These are phyloP conservation scores for Blumeriella jaapii DNA, from an alignment of 2,329 filamentous ascomycete genomes.

Conservation along the genomic window DNA sequence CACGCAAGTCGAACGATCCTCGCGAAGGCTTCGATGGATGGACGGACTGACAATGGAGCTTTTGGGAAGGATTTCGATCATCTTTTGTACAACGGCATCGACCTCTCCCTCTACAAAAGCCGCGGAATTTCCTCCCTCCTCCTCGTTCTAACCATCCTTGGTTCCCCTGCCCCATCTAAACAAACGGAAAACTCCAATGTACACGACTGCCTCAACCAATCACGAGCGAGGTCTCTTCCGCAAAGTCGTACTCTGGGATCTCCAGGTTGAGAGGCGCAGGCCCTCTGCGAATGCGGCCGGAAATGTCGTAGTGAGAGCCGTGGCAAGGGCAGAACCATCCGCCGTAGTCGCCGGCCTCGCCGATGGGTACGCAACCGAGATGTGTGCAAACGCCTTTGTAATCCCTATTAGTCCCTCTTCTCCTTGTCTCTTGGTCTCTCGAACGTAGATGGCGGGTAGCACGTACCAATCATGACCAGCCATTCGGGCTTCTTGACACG, in stretches of 20 bases:
- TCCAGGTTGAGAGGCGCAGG: slow-evolving; percentile 96
- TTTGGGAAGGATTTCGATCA: slow-evolving; percentile 14
- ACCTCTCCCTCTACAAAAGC: slow-evolving; percentile 26
- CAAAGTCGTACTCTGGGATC: slow-evolving; percentile 86
- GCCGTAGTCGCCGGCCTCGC: slow-evolving; percentile 94
- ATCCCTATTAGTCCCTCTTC: slow-evolving; percentile 7
- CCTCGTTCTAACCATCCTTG: slow-evolving; percentile 3
- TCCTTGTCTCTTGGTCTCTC: too few species aligned
- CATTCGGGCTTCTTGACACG: slow-evolving; percentile 98
- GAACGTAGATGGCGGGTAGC: neutral
- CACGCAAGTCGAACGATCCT: too few species aligned
- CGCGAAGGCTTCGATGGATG: too few species aligned
- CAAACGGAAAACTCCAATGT: slow-evolving; percentile 9
- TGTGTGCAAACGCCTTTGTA: slow-evolving; percentile 98
- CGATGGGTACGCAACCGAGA: slow-evolving; percentile 97
- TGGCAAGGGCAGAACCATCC: slow-evolving; percentile 99
- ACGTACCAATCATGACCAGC: slow-evolving; percentile 90
- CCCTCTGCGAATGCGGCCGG: slow-evolving; percentile 93
- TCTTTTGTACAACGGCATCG: slow-evolving; percentile 29
- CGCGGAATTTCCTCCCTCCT: slow-evolving; percentile 32
- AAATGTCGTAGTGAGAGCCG: slow-evolving; percentile 99
- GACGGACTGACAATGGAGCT: too few species aligned
- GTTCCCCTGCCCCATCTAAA: neutral
- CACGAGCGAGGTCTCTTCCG: slow-evolving; percentile 74
- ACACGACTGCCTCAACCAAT: slow-evolving; percentile 59